phyloP scores from a whole-genome alignment of 208 protist species.

The Trypanosoma mega region DNA sequence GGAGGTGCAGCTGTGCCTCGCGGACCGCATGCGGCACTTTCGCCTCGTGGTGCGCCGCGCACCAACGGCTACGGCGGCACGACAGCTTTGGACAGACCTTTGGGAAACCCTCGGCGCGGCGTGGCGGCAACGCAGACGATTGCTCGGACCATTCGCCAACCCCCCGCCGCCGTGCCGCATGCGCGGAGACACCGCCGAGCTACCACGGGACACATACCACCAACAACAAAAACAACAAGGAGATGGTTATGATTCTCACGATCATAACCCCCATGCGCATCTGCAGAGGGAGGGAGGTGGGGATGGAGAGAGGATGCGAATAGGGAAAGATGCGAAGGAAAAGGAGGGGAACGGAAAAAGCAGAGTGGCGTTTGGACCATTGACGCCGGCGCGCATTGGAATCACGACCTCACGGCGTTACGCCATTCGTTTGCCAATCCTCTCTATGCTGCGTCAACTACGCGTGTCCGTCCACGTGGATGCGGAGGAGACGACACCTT shows the following conservation, averaged over 20 bases:
- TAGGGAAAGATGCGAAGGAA: not conserved
- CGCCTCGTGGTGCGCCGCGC: slow-evolving; percentile 31
- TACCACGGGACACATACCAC: too few species aligned
- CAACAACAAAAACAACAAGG: too few species aligned
- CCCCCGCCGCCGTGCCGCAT: slow-evolving; percentile 6
- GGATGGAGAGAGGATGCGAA: not conserved
- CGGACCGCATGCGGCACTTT: slow-evolving; percentile 49
- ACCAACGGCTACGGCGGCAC: slow-evolving; percentile 25
- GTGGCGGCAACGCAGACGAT: slow-evolving; percentile 67
- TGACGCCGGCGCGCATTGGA: slow-evolving; percentile 55
- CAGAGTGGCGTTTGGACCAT: slow-evolving; percentile 44
- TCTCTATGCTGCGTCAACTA: slow-evolving; percentile 47
- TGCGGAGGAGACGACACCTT: slow-evolving; percentile 21
- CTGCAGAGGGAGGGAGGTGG: too few species aligned
- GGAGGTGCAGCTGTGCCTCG: slow-evolving; percentile 52
- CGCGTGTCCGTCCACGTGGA: slow-evolving; percentile 20
- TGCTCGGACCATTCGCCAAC: slow-evolving; percentile 44
- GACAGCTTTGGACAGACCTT: slow-evolving; percentile 53
- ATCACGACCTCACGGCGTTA: slow-evolving; percentile 31
- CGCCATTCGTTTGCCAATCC: slow-evolving; percentile 53
- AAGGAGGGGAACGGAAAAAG: not conserved
- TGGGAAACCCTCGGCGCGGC: slow-evolving; percentile 59
- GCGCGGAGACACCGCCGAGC: slow-evolving; percentile 2
- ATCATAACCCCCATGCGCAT: too few species aligned
- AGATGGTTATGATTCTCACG: too few species aligned